phyloP scores from a whole-genome alignment of 257 asterid genomes.

The Solanum stenotomum region DNA sequence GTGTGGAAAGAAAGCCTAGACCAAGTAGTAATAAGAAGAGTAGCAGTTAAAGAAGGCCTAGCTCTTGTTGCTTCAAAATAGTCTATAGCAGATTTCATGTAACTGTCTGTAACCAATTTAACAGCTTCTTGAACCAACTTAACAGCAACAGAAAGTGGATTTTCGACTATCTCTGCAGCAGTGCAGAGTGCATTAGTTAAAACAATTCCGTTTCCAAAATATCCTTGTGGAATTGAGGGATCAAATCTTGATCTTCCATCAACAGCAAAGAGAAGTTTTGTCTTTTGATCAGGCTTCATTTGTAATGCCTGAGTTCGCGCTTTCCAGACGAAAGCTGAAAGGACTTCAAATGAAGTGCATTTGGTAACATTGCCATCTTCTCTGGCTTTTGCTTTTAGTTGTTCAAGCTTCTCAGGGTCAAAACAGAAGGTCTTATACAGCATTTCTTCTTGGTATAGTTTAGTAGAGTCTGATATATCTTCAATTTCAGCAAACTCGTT shows the following conservation, averaged over 20 bases:
- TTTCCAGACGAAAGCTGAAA: conserved; percentile 73
- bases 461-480: conserved; percentile 46
- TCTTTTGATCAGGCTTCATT: conserved; percentile 61
- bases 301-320: conserved; percentile 57
- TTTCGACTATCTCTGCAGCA: conserved; percentile 47
- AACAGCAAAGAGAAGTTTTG: conserved; percentile 79
- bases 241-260: conserved; percentile 66
- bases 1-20: conserved; percentile 71
- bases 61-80: conserved; percentile 68
- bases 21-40: conserved; percentile 81
- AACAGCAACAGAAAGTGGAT: conserved; percentile 46
- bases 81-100: conserved; percentile 74
- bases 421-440: conserved; percentile 62
- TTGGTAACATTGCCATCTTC: conserved; percentile 33
- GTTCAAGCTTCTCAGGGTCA: conserved; percentile 53
- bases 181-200: conserved; percentile 55
- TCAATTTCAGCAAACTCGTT: conserved; percentile 67
- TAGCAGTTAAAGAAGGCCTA: conserved; percentile 73
- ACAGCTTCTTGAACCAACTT: conserved; percentile 64
- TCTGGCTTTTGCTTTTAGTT: conserved; percentile 36
- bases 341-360: conserved; percentile 83
- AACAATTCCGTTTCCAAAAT: conserved; percentile 79
- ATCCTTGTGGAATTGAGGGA: conserved; percentile 64
- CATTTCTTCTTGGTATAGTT: conserved; percentile 62
- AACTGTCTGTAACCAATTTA: conserved; percentile 50